Conservation (phyloP, 192 early-diverging fungal genomes). For the Fimicolochytrium jonesii region DNA sequence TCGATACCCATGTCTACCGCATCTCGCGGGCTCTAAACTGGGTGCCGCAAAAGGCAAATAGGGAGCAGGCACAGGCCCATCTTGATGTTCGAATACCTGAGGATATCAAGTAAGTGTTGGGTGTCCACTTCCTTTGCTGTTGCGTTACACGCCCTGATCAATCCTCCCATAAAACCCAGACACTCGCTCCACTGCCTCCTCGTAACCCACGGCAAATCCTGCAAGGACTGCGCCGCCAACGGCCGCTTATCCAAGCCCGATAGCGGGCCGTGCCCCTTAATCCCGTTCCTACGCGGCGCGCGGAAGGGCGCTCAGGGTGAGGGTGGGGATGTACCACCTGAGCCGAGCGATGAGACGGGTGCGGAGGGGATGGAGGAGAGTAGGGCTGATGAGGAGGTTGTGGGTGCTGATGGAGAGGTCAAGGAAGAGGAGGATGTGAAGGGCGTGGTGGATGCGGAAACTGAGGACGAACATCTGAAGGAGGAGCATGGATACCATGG, state of each 20-base stretch:
- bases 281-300: not conserved
- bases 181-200: not conserved
- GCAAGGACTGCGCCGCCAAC: not conserved
- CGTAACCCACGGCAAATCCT: not conserved
- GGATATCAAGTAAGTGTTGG: not conserved
- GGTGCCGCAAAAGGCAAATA: not conserved
- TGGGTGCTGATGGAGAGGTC: too few relatives aligned
- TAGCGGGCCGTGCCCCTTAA: not conserved
- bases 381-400: too few relatives aligned
- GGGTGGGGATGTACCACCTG: too few relatives aligned
- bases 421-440: too few relatives aligned
- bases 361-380: too few relatives aligned
- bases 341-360: too few relatives aligned
- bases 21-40: not conserved
- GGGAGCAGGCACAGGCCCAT: constrained; percentile 10
- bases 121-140: not conserved
- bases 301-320: too few relatives aligned
- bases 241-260: not conserved
- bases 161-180: not conserved
- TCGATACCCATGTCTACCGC: constrained; percentile 6
- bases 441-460: too few relatives aligned
- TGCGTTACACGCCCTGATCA: too few relatives aligned
- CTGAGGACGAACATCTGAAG: too few relatives aligned
- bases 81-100: not conserved
- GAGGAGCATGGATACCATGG: too few relatives aligned